Percentiles rank a stretch among this genome's conserved stretches.
phyloP scores from a whole-genome alignment of 257 asterid species.

The Nicotiana otophora region DNA sequence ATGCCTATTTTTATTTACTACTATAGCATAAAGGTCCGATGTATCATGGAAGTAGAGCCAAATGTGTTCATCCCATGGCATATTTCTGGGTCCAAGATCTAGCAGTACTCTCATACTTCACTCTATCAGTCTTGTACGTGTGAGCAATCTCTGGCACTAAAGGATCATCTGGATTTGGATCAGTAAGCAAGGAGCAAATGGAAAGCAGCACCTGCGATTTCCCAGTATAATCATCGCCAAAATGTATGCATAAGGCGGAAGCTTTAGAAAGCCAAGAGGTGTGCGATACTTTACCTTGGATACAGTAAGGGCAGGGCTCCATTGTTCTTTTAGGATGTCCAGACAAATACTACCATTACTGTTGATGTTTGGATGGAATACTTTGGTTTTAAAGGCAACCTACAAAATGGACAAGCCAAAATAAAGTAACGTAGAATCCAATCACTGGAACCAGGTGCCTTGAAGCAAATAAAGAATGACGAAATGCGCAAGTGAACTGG shows the following conservation, averaged over 20 bases:
- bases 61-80: slow-evolving; percentile 52
- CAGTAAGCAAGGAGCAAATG: slow-evolving; percentile 73
- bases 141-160: slow-evolving; percentile 85
- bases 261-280: not conserved
- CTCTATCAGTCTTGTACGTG: slow-evolving; percentile 61
- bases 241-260: not conserved
- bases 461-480: not conserved
- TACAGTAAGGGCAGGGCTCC: slow-evolving; percentile 49
- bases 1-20: slow-evolving; percentile 1
- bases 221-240: not conserved
- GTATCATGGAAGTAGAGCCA: not conserved
- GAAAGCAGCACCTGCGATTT: slow-evolving; percentile 62
- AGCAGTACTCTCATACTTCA: slow-evolving; percentile 68
- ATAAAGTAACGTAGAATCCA: not conserved
- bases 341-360: slow-evolving; percentile 47
- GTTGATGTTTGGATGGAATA: slow-evolving; percentile 44
- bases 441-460: not conserved
- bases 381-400: slow-evolving; percentile 47
- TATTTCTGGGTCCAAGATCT: slow-evolving; percentile 81
- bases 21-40: not conserved
- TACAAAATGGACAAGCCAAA: not conserved
- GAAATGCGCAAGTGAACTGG: not conserved
- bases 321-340: slow-evolving; percentile 47
- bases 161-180: slow-evolving; percentile 85
- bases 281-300: slow-evolving; percentile 28